Evolutionary conservation across 169 alveolate genomes (phyloP), one percentile per base, ranked within the genome.

Genomic region (Cyclospora cayetanensis): DNA sequence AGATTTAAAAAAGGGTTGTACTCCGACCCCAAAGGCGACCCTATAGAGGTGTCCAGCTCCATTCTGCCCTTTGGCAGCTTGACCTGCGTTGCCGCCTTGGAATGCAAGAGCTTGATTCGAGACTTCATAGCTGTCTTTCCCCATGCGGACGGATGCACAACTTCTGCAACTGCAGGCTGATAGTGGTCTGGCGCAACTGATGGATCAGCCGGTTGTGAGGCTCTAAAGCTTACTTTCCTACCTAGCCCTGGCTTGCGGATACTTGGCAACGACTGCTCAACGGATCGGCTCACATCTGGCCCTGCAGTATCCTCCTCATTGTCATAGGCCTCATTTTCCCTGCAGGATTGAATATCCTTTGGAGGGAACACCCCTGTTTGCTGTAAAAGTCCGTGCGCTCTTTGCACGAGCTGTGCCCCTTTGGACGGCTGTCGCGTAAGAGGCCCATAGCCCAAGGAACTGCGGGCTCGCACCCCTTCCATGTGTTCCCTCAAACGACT

Each of bases 401-500:
- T 60, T 27, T 60, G 37, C 31, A 27, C 74, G 9, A 60, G 74
- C 9, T 60, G 39, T 4, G 31, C 27, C 1, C 74, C 35, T 3
- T 22, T 60, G 18, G 74, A 60, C 31, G 74, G 74, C 31, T 60
- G 25, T 22, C 74, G n/a, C 25, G 74, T 60, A 20, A 60, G 74
- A n/a, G 74, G 74, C 31, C 74, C 74, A 12, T 60, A 35, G 31
- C 74, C 74, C 31, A 60, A 60, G 31, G 74, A 60, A 35, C 74
- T 60, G 37, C 74, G 74, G 39, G 27, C 37, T 35, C 74, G 25
- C 7, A 60, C 74, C n/a, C 74, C 74, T 27, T 60, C 74, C 74
- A 60, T 60, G 31, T 22, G 74, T 25, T 60, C 74, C 27, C 74
- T 18, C n/a, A 60, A 27, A 29, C 34, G 31, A 25, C 27, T 20